Evolutionary conservation across 495 filamentous ascomycete species (phyloP).

Genomic region (Poronia punctata): DNA sequence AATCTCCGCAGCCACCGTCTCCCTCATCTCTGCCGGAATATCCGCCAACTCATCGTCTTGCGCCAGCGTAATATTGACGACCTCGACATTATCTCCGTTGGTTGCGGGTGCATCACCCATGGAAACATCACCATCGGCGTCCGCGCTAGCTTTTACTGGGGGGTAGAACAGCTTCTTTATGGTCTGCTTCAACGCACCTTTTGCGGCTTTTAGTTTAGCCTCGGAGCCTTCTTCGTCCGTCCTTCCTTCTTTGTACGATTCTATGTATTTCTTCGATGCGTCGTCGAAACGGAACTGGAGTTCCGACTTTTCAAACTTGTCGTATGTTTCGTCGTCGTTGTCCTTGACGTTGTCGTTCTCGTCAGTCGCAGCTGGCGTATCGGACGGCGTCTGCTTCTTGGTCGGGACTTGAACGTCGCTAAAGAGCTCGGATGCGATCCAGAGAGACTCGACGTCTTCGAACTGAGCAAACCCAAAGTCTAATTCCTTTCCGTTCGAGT

Average conservation of each 20-base stretch:
- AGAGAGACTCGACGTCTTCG: conserved; percentile 84
- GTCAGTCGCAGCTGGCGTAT: conserved; percentile 38
- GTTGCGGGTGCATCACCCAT: conserved; percentile 62
- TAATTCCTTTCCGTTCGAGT: conserved; percentile 55
- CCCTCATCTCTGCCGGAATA: conserved; percentile 94
- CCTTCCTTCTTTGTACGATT: conserved; percentile 63
- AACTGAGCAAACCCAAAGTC: conserved; percentile 96
- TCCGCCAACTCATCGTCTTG: conserved; percentile 92
- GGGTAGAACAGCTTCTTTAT: conserved; percentile 70
- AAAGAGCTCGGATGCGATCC: conserved; percentile 78
- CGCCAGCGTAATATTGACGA: conserved; percentile 84
- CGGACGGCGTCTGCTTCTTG: conserved; percentile 55
- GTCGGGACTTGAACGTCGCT: conserved; percentile 80
- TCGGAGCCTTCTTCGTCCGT: conserved; percentile 60
- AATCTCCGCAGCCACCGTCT: conserved; percentile 91
- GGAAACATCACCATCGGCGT: conserved; percentile 56
- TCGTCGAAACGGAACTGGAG: conserved; percentile 77
- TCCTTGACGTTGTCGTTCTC: too few species aligned
- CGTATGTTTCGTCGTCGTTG: conserved; percentile 41
- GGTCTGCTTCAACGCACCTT: conserved; percentile 52
- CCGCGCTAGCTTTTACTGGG: conserved; percentile 40
- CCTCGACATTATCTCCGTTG: conserved; percentile 60
- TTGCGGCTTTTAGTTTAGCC: conserved; percentile 61
- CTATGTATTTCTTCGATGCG: conserved; percentile 68
- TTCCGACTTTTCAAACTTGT: conserved; percentile 59